phyloP scores from a whole-genome alignment of 2,329 filamentous ascomycete genomes.

The Neophaeococcomyces aloes region DNA sequence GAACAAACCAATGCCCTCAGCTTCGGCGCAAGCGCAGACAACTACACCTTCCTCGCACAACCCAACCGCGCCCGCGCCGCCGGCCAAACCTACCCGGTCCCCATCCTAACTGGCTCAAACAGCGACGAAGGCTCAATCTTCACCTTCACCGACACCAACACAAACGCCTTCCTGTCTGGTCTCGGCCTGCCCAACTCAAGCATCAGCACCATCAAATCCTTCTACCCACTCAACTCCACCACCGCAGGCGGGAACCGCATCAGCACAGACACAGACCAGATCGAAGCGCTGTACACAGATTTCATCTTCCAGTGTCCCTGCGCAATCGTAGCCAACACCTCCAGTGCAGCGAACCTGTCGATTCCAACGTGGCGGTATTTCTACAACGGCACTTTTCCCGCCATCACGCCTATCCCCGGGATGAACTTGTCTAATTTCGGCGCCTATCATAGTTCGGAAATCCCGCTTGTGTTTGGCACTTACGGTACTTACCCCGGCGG shows the following conservation, averaged over 20 bases:
- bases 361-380: conserved; percentile 24
- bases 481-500: conserved; percentile 14
- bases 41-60: conserved; percentile 12
- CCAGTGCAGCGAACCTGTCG: neutral
- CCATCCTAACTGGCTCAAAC: conserved; percentile 23
- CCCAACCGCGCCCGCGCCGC: conserved; percentile 10
- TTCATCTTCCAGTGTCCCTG: conserved; percentile 19
- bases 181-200: neutral
- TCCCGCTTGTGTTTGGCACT: conserved; percentile 25
- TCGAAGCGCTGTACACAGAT: conserved; percentile 19
- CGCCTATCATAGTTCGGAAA: conserved; percentile 28
- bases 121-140: conserved; percentile 21
- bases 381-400: conserved; percentile 25
- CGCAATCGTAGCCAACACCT: conserved; percentile 16
- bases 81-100: conserved; percentile 18
- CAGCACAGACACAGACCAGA: conserved; percentile 9
- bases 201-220: conserved; percentile 4
- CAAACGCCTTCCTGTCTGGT: conserved; percentile 4
- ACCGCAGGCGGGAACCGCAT: conserved; percentile 7
- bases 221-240: conserved; percentile 12
- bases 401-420: conserved; percentile 17
- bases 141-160: conserved; percentile 13
- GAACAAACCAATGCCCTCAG: conserved; percentile 13
- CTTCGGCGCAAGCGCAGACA: conserved; percentile 16
- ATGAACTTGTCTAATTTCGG: conserved; percentile 11